Evolutionary conservation across 2,329 filamentous ascomycete genomes (phyloP).

Genomic region (Fusarium caatingaense): DNA sequence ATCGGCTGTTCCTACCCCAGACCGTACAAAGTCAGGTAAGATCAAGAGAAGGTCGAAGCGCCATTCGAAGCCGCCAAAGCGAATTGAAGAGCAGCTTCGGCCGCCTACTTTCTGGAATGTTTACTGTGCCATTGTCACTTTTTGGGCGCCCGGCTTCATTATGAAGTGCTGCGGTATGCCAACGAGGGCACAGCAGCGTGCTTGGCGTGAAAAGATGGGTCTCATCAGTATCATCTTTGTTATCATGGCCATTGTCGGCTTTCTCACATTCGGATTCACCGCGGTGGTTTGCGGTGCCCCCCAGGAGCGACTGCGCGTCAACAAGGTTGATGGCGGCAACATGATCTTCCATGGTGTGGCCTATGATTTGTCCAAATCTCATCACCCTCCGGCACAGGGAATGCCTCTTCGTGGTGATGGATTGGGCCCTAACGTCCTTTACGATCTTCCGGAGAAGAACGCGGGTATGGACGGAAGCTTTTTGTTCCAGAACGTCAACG

Average conservation of each 20-base stretch:
- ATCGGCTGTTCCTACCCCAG: constrained; percentile 50
- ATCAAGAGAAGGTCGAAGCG: constrained; percentile 67
- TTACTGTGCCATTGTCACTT: constrained; percentile 93
- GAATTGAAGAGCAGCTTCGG: constrained; percentile 72
- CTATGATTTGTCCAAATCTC: constrained; percentile 82
- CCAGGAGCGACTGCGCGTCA: constrained; percentile 79
- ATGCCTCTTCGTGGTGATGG: constrained; percentile 68
- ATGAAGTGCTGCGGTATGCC: constrained; percentile 87
- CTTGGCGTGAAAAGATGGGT: constrained; percentile 98
- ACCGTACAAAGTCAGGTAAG: constrained; percentile 66
- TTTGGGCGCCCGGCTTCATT: constrained; percentile 90
- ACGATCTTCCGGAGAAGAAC: constrained; percentile 82
- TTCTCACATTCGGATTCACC: constrained; percentile 96
- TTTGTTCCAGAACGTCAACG: constrained; percentile 98
- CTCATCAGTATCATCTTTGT: constrained; percentile 91
- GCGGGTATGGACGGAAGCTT: constrained; percentile 95
- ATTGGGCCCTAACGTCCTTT: constrained; percentile 80
- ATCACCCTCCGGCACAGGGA: constrained; percentile 83
- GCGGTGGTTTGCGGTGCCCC: constrained; percentile 83
- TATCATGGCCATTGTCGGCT: constrained; percentile 91
- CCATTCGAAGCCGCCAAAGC: constrained; percentile 61
- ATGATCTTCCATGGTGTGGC: constrained; percentile 97
- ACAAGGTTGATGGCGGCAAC: constrained; percentile 82
- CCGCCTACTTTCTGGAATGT: constrained; percentile 94
- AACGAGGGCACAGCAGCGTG: constrained; percentile 85